These are phyloP conservation scores for Globisporangium nunn DNA, from an alignment of 352 stramenopile species.

Conservation along the genomic window DNA sequence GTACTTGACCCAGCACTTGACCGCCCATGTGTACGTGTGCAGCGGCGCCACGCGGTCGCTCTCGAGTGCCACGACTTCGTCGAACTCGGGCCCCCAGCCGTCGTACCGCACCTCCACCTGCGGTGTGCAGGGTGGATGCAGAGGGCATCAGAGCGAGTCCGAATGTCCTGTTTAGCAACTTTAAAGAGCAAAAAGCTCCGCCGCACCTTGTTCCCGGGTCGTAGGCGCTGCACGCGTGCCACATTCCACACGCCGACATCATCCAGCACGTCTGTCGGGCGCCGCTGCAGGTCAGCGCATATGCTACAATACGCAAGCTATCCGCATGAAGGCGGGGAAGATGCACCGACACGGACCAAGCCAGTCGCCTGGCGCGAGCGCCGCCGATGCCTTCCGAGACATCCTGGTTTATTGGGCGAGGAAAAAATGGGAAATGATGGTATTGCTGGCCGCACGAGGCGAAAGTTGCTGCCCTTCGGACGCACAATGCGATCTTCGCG, in stretches of 20 bases:
- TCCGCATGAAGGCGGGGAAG: too few relatives aligned
- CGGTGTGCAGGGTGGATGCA: too few relatives aligned
- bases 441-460: too few relatives aligned
- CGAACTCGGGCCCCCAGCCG: constrained; percentile 43
- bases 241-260: constrained; percentile 63
- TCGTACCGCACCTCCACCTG: constrained; percentile 66
- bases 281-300: not conserved
- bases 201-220: constrained; percentile 5
- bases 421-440: not conserved
- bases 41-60: constrained; percentile 57
- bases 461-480: too few relatives aligned
- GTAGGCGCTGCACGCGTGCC: constrained; percentile 33
- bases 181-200: not conserved
- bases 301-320: too few relatives aligned
- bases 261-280: constrained; percentile 47
- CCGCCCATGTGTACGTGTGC: constrained; percentile 66
- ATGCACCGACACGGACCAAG: constrained; percentile 1
- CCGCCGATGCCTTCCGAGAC: not conserved
- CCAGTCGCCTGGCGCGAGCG: constrained; percentile 11
- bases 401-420: not conserved
- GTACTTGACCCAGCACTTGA: constrained; percentile 81
- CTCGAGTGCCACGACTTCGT: constrained; percentile 52
- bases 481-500: too few relatives aligned
- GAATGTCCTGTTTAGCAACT: too few relatives aligned
- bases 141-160: not conserved